Percentiles rank a stretch among this genome's conserved stretches.
Evolutionary conservation across 2,329 filamentous ascomycete genomes (phyloP).

Genomic region (Zasmidium angulare): DNA sequence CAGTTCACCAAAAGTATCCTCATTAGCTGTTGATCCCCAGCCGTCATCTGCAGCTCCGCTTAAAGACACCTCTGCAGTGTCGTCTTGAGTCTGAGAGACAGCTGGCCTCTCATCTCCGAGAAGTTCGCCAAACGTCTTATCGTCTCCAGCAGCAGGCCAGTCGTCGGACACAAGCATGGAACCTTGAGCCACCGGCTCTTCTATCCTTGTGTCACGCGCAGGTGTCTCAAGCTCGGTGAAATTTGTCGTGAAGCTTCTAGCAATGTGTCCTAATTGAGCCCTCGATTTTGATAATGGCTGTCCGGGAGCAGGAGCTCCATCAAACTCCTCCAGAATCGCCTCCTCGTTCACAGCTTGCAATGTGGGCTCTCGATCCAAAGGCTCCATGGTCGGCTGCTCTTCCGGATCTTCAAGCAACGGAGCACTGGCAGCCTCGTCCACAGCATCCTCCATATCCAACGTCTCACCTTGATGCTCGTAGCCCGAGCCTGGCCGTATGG

Average conservation of each 20-base stretch:
- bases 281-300: conserved; percentile 18
- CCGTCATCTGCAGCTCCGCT: conserved; percentile 9
- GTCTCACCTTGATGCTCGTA: conserved; percentile 51
- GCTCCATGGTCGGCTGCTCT: conserved; percentile 28
- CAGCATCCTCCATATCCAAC: conserved; percentile 46
- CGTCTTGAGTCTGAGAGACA: not conserved
- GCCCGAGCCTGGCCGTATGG: conserved; percentile 17
- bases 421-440: conserved; percentile 43
- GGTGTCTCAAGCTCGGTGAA: conserved; percentile 29
- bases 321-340: conserved; percentile 16
- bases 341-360: conserved; percentile 16
- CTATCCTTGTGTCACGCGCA: conserved; percentile 8
- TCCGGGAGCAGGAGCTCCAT: conserved; percentile 14
- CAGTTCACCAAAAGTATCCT: conserved; percentile 24
- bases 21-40: conserved; percentile 17
- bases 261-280: conserved; percentile 21
- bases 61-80: not conserved
- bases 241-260: conserved; percentile 35
- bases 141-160: conserved; percentile 33
- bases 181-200: conserved; percentile 14
- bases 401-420: conserved; percentile 45
- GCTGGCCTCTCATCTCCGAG: conserved; percentile 19
- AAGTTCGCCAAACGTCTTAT: conserved; percentile 34
- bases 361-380: conserved; percentile 6
- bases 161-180: conserved; percentile 17